These are phyloP conservation scores for Xylariaceae sp. DNA, from an alignment of 2,329 filamentous ascomycete genomes.

Conservation along the genomic window DNA sequence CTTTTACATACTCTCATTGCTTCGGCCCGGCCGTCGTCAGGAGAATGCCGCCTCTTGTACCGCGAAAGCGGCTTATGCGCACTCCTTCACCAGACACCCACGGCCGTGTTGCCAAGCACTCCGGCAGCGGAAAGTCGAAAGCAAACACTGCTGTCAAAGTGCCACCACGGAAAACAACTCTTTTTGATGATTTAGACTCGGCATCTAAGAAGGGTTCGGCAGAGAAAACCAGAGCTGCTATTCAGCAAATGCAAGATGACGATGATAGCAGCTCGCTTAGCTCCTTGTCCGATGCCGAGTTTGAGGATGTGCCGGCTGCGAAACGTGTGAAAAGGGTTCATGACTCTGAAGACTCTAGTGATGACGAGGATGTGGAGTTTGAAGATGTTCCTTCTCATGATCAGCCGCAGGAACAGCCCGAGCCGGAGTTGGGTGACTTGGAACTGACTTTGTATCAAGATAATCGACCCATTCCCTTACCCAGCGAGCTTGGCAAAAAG, in stretches of 20 bases:
- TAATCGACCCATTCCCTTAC: constrained; percentile 57
- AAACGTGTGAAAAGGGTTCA: constrained; percentile 40
- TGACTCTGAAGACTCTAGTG: constrained; percentile 33
- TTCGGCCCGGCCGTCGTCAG: not conserved
- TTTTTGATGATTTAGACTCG: constrained; percentile 62
- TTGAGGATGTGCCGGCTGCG: constrained; percentile 46
- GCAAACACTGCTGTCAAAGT: constrained; percentile 21
- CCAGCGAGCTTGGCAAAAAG: constrained; percentile 69
- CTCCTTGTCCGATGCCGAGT: constrained; percentile 57
- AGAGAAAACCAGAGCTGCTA: constrained; percentile 40
- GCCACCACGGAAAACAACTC: constrained; percentile 50
- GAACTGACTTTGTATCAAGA: constrained; percentile 68
- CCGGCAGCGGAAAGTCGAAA: constrained; percentile 29
- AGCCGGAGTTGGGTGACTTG: constrained; percentile 62
- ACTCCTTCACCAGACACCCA: constrained; percentile 41
- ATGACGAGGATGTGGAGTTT: constrained; percentile 57
- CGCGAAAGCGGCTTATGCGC: constrained; percentile 62
- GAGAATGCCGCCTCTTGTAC: constrained; percentile 65
- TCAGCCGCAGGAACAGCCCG: constrained; percentile 38
- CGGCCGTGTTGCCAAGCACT: constrained; percentile 29
- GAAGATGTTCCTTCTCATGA: constrained; percentile 51
- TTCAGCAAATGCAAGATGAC: constrained; percentile 44
- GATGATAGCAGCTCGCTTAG: constrained; percentile 48
- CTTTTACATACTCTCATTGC: no score
- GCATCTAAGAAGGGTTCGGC: constrained; percentile 42